These are phyloP conservation scores for Pichia norvegensis DNA, from an alignment of 1,139 yeast species.

Conservation along the genomic window DNA sequence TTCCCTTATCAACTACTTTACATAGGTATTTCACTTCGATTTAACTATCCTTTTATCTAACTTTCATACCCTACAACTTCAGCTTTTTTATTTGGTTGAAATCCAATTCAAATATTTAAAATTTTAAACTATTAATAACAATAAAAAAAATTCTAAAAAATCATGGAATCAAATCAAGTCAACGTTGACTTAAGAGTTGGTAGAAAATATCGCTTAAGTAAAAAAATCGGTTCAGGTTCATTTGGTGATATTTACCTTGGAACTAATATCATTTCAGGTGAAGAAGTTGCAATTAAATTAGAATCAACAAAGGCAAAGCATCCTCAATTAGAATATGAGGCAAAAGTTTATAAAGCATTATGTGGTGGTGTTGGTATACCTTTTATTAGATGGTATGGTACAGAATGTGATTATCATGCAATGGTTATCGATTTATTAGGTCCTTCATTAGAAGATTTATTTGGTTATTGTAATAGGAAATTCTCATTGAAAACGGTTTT, in stretches of 20 bases:
- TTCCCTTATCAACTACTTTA: background rate
- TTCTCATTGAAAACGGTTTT: slow-evolving; percentile 91
- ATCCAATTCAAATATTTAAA: no score
- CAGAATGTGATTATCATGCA: slow-evolving; percentile 93
- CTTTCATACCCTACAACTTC: background rate
- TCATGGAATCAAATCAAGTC: slow-evolving; percentile 16
- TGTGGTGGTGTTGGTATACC: slow-evolving; percentile 98
- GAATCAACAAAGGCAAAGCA: slow-evolving; percentile 88
- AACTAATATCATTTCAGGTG: slow-evolving; percentile 90
- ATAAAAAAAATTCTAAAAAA: no score
- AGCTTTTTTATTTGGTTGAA: no score
- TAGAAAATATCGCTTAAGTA: slow-evolving; percentile 88
- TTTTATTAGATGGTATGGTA: slow-evolving; percentile 94
- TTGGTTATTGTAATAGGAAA: slow-evolving; percentile 90
- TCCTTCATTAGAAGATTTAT: slow-evolving; percentile 89
- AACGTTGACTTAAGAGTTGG: slow-evolving; percentile 63
- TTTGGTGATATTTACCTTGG: slow-evolving; percentile 91
- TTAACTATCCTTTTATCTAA: no score
- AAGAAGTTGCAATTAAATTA: slow-evolving; percentile 93
- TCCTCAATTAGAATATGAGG: slow-evolving; percentile 95
- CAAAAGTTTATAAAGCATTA: slow-evolving; percentile 85
- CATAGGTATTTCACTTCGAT: background rate
- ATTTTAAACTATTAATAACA: no score
- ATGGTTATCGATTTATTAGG: slow-evolving; percentile 95
- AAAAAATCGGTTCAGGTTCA: slow-evolving; percentile 95